Conservation (phyloP, 371 early-diverging fungal genomes). For the Edhazardia aedis region DNA sequence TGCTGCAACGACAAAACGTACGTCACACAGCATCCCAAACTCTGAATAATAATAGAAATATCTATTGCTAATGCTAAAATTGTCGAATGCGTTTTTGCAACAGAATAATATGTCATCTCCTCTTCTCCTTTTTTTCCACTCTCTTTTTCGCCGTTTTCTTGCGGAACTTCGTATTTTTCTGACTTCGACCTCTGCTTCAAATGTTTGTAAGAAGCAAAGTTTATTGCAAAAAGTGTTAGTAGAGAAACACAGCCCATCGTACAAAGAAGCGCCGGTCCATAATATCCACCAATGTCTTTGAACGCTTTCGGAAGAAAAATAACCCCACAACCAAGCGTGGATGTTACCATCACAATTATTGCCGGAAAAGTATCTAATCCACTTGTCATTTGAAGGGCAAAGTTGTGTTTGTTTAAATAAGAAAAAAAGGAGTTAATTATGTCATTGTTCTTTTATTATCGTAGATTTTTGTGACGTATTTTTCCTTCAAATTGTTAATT, state of each 20-base stretch:
- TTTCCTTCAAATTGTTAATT: too few species aligned
- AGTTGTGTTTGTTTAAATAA: too few species aligned
- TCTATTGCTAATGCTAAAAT: slow-evolving; percentile 17
- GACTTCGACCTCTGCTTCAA: too few species aligned
- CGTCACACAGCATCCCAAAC: slow-evolving; percentile 13
- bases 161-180: too few species aligned
- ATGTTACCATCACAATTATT: slow-evolving; percentile 25
- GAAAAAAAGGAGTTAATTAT: too few species aligned
- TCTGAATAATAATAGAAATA: slow-evolving; percentile 16
- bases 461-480: too few species aligned
- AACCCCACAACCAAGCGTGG: slow-evolving; percentile 42
- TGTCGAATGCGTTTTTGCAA: slow-evolving; percentile 8
- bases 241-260: slow-evolving; percentile 19
- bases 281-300: slow-evolving; percentile 26
- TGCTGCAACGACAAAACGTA: slow-evolving; percentile 15
- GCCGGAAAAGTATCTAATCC: too few species aligned
- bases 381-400: too few species aligned
- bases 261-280: slow-evolving; percentile 13
- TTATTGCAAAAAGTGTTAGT: slow-evolving; percentile 30
- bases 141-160: too few species aligned
- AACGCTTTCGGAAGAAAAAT: slow-evolving; percentile 33
- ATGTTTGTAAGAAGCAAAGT: slow-evolving; percentile 21
- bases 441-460: too few species aligned
- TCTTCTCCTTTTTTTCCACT: slow-evolving; percentile 1
- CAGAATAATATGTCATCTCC: slow-evolving; percentile 12